These are phyloP conservation scores for Mitragyna speciosa DNA, from an alignment of 257 asterid species.

Conservation along the genomic window DNA sequence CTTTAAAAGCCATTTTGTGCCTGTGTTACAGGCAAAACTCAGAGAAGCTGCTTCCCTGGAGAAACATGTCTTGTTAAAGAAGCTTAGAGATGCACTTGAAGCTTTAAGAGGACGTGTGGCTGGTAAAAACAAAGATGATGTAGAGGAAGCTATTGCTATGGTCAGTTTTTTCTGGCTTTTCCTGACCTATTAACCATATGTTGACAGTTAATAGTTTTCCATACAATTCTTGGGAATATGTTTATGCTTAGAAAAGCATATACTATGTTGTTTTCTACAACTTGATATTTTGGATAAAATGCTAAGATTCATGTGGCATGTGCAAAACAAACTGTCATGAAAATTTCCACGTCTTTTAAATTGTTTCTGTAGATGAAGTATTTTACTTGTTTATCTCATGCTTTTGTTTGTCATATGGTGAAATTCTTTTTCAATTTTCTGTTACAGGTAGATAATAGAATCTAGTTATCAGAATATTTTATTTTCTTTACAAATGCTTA, in stretches of 20 bases:
- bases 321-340: background rate
- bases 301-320: background rate
- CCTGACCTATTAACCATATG: background rate
- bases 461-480: background rate
- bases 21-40: constrained; percentile 63
- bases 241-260: background rate
- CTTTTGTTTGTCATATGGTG: background rate
- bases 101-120: constrained; percentile 78
- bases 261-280: background rate
- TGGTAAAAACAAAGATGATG: constrained; percentile 84
- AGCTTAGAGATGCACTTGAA: constrained; percentile 90
- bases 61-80: constrained; percentile 85
- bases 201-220: too few species aligned
- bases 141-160: constrained; percentile 89
- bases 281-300: background rate
- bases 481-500: background rate
- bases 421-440: background rate
- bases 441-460: background rate
- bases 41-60: constrained; percentile 87
- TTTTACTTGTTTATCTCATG: background rate
- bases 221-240: background rate
- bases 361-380: background rate
- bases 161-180: constrained; percentile 41
- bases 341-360: background rate
- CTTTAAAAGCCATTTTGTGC: constrained; percentile 8